Percentiles rank a stretch among this genome's conserved stretches.
phyloP scores from a whole-genome alignment of 805 yeast species.

The Saturnispora silvae region DNA sequence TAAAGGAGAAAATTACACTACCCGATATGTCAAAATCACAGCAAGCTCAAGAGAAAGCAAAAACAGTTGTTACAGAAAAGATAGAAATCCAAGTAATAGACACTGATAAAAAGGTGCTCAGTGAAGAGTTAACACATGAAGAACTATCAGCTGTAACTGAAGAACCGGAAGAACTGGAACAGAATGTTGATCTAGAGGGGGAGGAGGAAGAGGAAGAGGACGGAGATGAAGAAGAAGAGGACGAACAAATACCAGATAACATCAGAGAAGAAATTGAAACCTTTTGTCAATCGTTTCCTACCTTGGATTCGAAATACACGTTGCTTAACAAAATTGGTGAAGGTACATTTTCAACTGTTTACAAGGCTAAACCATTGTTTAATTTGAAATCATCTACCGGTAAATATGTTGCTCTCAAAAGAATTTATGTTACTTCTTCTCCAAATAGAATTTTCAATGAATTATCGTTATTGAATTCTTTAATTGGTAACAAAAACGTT shows the following conservation, averaged over 20 bases:
- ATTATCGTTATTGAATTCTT: constrained; percentile 58
- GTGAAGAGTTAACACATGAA: no score
- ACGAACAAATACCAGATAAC: constrained; percentile 14
- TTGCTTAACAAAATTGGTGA: constrained; percentile 54
- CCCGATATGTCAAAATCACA: neutral
- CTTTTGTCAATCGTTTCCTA: constrained; percentile 23
- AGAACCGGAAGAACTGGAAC: constrained; percentile 1
- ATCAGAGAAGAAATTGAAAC: constrained; percentile 27
- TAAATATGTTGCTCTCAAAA: constrained; percentile 71
- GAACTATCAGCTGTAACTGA: no score
- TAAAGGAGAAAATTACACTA: neutral
- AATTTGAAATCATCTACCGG: constrained; percentile 9
- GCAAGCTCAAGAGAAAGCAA: neutral
- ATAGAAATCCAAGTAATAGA: neutral
- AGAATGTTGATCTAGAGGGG: neutral
- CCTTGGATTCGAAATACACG: constrained; percentile 26
- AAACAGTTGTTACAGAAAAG: neutral
- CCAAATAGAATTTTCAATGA: constrained; percentile 88
- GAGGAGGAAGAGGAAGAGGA: constrained; percentile 1
- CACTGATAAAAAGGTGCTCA: neutral
- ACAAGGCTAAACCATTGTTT: constrained; percentile 39
- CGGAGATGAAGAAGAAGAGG: constrained; percentile 2
- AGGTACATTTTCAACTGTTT: constrained; percentile 74
- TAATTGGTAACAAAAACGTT: constrained; percentile 61
- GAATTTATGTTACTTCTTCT: constrained; percentile 90